Base-by-base conservation (phyloP, 805 yeast species). In the Ogataea glucozyma region DNA sequence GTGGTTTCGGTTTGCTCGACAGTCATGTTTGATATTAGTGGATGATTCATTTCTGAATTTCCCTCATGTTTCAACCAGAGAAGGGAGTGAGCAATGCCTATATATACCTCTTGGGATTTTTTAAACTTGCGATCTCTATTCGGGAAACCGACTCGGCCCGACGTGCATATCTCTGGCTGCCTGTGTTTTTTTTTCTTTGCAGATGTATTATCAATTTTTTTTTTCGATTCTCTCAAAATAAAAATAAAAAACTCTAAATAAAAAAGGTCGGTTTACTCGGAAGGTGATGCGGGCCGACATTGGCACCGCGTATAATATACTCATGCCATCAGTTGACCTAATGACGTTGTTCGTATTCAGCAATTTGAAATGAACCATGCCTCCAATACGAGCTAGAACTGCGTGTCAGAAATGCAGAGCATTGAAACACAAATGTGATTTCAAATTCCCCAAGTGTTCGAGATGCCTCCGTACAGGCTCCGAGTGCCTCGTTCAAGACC, bases 331-430 rank as follows among this genome's bases (percentile, higher is more conserved):
- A n/a, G n/a, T n/a, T n/a, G n/a, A n/a, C n/a, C n/a, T n/a, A n/a
- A n/a, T n/a, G n/a, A n/a, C n/a, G n/a, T n/a, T n/a, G n/a, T n/a
- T n/a, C n/a, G n/a, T n/a, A n/a, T n/a, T n/a, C n/a, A n/a, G n/a
- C n/a, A 14, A 6, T 14, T 12, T 6, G 6, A 24, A 14, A 12
- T 24, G n/a, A 10, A 6, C 7, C 4, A 49, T 49, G 54, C 51
- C 47, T 14, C 46, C 54, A 3, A 30, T 45, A 4, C 38, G 56
- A 26, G 49, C 38, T 3, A 35, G 44, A 22, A 50, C 44, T 3
- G 60, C 58, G 13, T 55, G 60, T 37, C 49, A 50, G 29, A 52
- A 51, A 33, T 55, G 60, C 38, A 49, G 57, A 7, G 38, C 55
- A 4, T 32, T 53, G 20, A 55, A 55, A 40, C 56, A 54, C 38